These are phyloP conservation scores for Geoglossum glabrum DNA, from an alignment of 495 filamentous ascomycete genomes.

Conservation along the genomic window DNA sequence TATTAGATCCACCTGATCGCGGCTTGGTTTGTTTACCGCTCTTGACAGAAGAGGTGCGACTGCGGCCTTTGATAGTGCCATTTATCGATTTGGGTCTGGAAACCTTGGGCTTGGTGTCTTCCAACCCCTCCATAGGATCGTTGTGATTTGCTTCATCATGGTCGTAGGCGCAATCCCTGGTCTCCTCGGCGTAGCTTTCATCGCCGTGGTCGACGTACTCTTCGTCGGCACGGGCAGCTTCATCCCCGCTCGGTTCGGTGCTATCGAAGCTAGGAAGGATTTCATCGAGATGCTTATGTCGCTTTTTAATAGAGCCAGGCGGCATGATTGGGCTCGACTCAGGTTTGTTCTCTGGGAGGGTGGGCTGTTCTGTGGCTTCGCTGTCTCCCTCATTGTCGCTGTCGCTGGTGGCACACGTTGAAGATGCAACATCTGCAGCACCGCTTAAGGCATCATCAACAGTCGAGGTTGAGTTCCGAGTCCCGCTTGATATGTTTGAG, in stretches of 20 bases:
- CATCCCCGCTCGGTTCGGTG: constrained; percentile 51
- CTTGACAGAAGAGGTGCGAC: constrained; percentile 5
- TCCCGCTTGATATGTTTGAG: constrained; percentile 66
- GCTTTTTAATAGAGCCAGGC: constrained; percentile 29
- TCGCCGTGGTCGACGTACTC: constrained; percentile 30
- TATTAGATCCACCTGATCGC: constrained; percentile 13
- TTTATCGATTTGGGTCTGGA: constrained; percentile 20
- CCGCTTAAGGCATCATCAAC: constrained; percentile 82
- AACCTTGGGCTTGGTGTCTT: constrained; percentile 15
- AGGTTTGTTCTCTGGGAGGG: constrained; percentile 20
- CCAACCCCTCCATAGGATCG: not conserved
- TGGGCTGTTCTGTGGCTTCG: constrained; percentile 38
- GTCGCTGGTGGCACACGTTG: constrained; percentile 60
- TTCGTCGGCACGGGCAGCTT: constrained; percentile 14
- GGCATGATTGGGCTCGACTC: constrained; percentile 35
- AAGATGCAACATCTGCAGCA: constrained; percentile 67
- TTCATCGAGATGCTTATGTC: constrained; percentile 36
- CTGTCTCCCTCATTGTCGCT: constrained; percentile 53
- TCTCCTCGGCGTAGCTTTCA: constrained; percentile 25
- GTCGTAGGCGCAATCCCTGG: not conserved
- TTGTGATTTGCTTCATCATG: not conserved
- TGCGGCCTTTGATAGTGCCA: constrained; percentile 3
- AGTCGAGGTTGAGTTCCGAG: constrained; percentile 77
- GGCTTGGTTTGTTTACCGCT: constrained; percentile 13
- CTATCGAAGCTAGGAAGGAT: constrained; percentile 48